phyloP scores from a whole-genome alignment of 1,284 basidiomycete species.

The Heterobasidion occidentale region DNA sequence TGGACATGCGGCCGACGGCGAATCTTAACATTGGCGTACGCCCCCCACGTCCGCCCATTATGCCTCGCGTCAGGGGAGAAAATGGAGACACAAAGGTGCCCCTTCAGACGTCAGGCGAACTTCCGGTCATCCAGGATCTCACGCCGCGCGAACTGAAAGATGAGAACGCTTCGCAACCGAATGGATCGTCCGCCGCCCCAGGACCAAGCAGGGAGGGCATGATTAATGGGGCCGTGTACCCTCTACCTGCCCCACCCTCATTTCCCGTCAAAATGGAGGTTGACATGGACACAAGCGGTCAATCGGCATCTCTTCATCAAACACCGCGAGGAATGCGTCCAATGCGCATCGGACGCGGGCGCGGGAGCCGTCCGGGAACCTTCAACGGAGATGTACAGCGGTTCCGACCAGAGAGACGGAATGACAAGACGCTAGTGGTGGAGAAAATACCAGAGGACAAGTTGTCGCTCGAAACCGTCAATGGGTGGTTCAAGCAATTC shows the following conservation, averaged over 20 bases:
- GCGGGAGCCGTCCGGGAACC: constrained; percentile 37
- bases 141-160: constrained; percentile 44
- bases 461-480: constrained; percentile 72
- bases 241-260: not conserved
- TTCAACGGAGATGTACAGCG: constrained; percentile 55
- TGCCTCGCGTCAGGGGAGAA: constrained; percentile 44
- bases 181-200: not conserved
- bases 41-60: constrained; percentile 43
- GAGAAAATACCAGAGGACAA: constrained; percentile 89
- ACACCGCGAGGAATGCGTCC: constrained; percentile 26
- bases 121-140: constrained; percentile 73
- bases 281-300: constrained; percentile 11
- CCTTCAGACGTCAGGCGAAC: constrained; percentile 41
- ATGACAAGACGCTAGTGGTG: constrained; percentile 84
- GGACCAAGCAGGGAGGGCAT: constrained; percentile 1
- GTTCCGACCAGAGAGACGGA: constrained; percentile 58
- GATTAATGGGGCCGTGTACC: constrained; percentile 5
- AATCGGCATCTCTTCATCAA: constrained; percentile 8
- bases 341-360: constrained; percentile 30
- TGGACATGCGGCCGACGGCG: constrained; percentile 55
- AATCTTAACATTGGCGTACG: constrained; percentile 25
- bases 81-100: constrained; percentile 29
- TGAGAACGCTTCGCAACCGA: constrained; percentile 11
- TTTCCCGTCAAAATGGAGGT: constrained; percentile 3
- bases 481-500: constrained; percentile 88